Conservation (phyloP, 2,329 filamentous ascomycete genomes). For the Alternaria arbusti region DNA sequence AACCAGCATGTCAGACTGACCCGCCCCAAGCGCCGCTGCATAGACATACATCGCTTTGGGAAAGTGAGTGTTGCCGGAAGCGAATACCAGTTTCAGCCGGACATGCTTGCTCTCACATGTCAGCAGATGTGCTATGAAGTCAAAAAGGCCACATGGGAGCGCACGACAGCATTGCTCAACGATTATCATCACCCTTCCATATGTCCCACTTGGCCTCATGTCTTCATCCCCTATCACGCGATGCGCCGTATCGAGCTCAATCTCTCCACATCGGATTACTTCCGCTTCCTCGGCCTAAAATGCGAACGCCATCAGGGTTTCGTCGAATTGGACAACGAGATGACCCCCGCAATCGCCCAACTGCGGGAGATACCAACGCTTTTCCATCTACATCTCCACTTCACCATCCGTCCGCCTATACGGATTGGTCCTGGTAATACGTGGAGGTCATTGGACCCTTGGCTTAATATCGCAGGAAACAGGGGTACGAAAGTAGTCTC, state of each 20-base stretch:
- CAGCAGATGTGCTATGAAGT: not conserved
- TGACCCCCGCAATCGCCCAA: not conserved
- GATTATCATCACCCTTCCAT: not conserved
- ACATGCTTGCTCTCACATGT: not conserved
- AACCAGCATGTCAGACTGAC: not conserved
- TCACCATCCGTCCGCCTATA: not conserved
- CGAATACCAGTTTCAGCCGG: not conserved
- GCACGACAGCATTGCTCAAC: not conserved
- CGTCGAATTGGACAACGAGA: not conserved
- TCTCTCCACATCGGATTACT: not conserved
- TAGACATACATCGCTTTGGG: not conserved
- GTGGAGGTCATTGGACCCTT: not conserved
- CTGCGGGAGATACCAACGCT: not conserved
- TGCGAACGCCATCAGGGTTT: not conserved
- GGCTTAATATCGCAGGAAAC: not conserved
- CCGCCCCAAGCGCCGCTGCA: not conserved
- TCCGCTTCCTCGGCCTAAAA: not conserved
- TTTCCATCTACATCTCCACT: not conserved
- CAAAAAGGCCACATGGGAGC: not conserved
- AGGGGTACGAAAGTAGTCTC: not conserved
- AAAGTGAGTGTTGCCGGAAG: not conserved
- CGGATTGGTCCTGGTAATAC: not conserved
- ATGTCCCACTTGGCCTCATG: not conserved
- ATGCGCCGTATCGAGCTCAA: not conserved
- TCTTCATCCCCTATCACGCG: not conserved